A percentile compares a stretch with the other conserved stretches of the same genome.
phyloP scores from a whole-genome alignment of 2,329 filamentous ascomycete genomes.

The Boeremia lycopersici region DNA sequence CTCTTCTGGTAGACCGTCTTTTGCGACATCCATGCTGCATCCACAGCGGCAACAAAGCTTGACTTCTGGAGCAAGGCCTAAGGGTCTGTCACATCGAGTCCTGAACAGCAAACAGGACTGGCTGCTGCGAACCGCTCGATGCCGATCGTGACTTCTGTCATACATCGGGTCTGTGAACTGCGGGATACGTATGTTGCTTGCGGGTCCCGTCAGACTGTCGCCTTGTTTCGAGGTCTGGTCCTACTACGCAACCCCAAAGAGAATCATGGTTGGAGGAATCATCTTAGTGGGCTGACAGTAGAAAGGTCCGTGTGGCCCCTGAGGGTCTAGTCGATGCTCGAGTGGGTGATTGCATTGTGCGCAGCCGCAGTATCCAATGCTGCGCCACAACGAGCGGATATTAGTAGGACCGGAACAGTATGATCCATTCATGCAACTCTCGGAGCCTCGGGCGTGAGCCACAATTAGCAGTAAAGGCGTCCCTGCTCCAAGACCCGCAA shows the following conservation, averaged over 20 bases:
- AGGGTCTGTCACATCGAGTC: slow-evolving; percentile 25
- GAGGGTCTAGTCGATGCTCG: too few relatives aligned
- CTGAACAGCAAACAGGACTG: slow-evolving; percentile 20
- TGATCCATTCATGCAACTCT: slow-evolving; percentile 1
- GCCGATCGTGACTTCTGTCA: slow-evolving; percentile 3
- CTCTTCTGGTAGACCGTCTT: slow-evolving; percentile 19
- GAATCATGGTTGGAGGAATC: too few relatives aligned
- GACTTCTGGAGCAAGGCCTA: slow-evolving; percentile 10
- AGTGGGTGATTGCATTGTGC: neutral
- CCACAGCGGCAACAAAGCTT: slow-evolving; percentile 29
- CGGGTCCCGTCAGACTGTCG: neutral
- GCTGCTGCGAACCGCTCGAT: slow-evolving; percentile 14
- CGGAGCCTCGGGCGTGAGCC: neutral
- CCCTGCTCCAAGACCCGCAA: slow-evolving; percentile 35
- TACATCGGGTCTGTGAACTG: neutral
- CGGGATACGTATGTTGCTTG: slow-evolving; percentile 4
- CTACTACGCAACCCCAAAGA: neutral
- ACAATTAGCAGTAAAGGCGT: slow-evolving; percentile 31
- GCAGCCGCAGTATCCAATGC: neutral
- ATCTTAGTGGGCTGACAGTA: too few relatives aligned
- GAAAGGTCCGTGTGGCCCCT: too few relatives aligned
- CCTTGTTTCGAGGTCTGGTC: slow-evolving; percentile 11
- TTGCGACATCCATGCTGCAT: slow-evolving; percentile 13
- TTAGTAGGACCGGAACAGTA: slow-evolving; percentile 7
- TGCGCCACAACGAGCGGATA: slow-evolving; percentile 23